These are phyloP conservation scores for Wickerhamiella australiensis DNA, from an alignment of 805 yeast genomes.

Conservation along the genomic window DNA sequence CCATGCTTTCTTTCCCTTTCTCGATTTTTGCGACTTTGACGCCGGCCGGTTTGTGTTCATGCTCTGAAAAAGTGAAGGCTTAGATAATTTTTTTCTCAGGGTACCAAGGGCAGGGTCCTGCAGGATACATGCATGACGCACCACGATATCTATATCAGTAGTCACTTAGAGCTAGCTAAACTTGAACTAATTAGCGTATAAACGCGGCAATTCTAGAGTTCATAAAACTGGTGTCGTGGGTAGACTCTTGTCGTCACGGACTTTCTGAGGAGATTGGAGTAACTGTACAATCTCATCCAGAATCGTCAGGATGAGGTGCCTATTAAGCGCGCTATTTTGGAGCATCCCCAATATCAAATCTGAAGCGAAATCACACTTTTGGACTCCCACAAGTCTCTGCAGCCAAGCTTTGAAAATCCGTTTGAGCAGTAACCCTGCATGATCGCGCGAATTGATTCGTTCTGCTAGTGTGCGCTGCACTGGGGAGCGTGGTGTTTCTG, in stretches of 20 bases:
- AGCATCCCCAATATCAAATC: conserved; percentile 47
- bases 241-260: background rate
- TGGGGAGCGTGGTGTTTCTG: conserved; percentile 15
- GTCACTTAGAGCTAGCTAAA: background rate
- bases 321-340: conserved; percentile 61
- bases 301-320: conserved; percentile 47
- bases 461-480: conserved; percentile 16
- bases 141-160: background rate
- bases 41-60: conserved; percentile 18
- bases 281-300: conserved; percentile 46
- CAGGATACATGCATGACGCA: background rate
- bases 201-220: background rate
- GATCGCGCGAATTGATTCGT: conserved; percentile 39
- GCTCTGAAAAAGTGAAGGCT: background rate
- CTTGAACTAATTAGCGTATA: background rate
- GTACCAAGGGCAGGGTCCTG: background rate
- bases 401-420: conserved; percentile 50
- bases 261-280: conserved; percentile 17
- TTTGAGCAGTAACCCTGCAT: conserved; percentile 42
- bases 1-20: conserved; percentile 91
- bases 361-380: conserved; percentile 54
- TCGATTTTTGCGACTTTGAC: conserved; percentile 49
- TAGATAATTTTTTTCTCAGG: conserved; percentile 1
- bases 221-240: background rate
- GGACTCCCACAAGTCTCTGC: conserved; percentile 60